These are phyloP conservation scores for Leccinum variicolor DNA, from an alignment of 768 basidiomycete genomes.

Conservation along the genomic window DNA sequence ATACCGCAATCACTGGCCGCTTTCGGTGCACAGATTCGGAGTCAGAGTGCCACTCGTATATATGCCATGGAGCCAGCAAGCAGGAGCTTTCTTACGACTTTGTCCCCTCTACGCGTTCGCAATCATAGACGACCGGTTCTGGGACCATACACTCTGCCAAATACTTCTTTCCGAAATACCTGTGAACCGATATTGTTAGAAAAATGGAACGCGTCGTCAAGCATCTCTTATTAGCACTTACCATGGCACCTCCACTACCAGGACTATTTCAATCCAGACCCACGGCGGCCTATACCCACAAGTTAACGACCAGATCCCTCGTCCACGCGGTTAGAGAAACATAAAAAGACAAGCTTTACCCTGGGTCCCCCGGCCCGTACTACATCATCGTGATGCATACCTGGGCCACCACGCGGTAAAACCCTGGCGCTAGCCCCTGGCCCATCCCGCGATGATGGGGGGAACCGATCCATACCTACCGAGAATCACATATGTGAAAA, in stretches of 20 bases:
- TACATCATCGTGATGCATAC: not conserved
- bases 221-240: not conserved
- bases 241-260: not conserved
- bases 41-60: not conserved
- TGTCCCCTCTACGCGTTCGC: not conserved
- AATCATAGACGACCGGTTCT: not conserved
- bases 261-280: not conserved
- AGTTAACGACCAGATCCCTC: not conserved
- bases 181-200: not conserved
- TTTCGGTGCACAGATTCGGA: not conserved
- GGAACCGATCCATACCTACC: not conserved
- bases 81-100: not conserved
- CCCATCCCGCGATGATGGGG: not conserved
- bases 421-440: no score
- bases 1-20: not conserved
- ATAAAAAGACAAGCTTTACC: no score
- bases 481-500: not conserved
- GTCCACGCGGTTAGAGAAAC: no score
- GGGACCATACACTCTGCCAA: conserved; percentile 3
- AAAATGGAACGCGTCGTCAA: not conserved
- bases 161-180: not conserved
- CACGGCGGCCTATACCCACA: not conserved
- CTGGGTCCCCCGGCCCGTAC: no score
- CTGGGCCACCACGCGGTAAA: no score
- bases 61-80: not conserved